A percentile compares a stretch with the other conserved stretches of the same genome.
phyloP scores from a whole-genome alignment of 73 alveolate species.

The Paramecium octaurelia region DNA sequence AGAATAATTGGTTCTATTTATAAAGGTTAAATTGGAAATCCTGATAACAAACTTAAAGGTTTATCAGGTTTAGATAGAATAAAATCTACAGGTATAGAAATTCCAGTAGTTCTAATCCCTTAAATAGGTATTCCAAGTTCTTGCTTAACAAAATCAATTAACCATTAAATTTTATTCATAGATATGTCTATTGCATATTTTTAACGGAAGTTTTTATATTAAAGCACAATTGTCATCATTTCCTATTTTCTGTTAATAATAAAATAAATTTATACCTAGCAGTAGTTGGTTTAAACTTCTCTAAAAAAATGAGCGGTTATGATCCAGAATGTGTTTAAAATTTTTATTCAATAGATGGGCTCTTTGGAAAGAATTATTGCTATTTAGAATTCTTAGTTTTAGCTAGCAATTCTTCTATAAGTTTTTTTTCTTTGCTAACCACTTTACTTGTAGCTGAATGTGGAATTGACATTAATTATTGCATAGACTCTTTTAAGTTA shows the following conservation, averaged over 20 bases:
- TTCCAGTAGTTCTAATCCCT: constrained; percentile 45
- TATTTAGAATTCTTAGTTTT: background rate
- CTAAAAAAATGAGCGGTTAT: constrained; percentile 23
- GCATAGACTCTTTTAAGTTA: background rate
- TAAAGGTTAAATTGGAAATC: background rate
- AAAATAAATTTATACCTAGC: constrained; percentile 10
- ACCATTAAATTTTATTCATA: constrained; percentile 30
- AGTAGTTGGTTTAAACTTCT: constrained; percentile 24
- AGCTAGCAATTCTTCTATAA: background rate
- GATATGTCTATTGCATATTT: constrained; percentile 46
- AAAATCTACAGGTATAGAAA: constrained; percentile 26
- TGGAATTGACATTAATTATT: background rate
- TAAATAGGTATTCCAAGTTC: background rate
- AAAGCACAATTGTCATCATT: constrained; percentile 11
- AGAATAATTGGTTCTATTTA: background rate
- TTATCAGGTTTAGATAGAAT: constrained; percentile 38
- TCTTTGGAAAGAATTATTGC: background rate
- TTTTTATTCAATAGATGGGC: background rate
- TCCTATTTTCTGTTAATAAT: constrained; percentile 26
- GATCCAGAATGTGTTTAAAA: constrained; percentile 14
- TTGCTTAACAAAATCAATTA: constrained; percentile 35
- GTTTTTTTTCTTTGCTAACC: constrained; percentile 9
- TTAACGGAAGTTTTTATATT: constrained; percentile 4
- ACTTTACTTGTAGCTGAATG: constrained; percentile 35
- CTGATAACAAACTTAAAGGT: background rate